Base-by-base conservation (phyloP, 2,329 filamentous ascomycete genomes). In the Fusarium lyarnte region DNA sequence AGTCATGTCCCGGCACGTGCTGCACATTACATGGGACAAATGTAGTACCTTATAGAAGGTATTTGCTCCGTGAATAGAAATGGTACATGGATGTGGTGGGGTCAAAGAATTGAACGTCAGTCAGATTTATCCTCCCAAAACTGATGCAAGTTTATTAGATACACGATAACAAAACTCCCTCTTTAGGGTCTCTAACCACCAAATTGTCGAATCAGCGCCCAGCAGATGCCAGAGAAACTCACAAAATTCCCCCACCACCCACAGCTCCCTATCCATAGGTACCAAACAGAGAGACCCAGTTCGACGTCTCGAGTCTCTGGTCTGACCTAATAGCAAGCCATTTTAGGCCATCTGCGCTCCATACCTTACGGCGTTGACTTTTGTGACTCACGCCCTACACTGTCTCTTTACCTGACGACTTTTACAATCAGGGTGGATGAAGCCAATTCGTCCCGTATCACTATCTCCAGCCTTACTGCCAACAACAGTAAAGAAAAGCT, bases 331-430 rank as follows among this genome's bases (percentile, higher is more conserved):
- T 43, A 64, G 59, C 39, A 64, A 64, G 49, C 57, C 46, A 43
- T 46, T 45, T 35, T 51, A 55, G 42, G 55, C 43, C 23, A 38
- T 33, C 33, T 53, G 31, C 61, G 60, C 69, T 33, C 13, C 33
- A 33, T 33, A 33, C 33, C 33, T 16, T 66, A 53, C 59, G 58
- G 46, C 49, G 38, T 73, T 73, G 73, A 68, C 70, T 43, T 74
- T 74, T 75, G 74, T 78, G 76, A 78, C 73, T 78, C 76, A 78
- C 73, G 75, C 73, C 66, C 60, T 75, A 66, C 54, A 69, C 66
- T 75, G 62, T 41, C 58, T 55, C 66, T 54, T 67, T 43, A 62
- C 42, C 57, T 45, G 61, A 66, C 66, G 46, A 63, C 70, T 65
- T 64, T 69, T 60, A 41, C 65, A 74, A 60, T 58, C 72, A 66